phyloP scores from a whole-genome alignment of 106 monocot genomes.

The Allium cepa region DNA sequence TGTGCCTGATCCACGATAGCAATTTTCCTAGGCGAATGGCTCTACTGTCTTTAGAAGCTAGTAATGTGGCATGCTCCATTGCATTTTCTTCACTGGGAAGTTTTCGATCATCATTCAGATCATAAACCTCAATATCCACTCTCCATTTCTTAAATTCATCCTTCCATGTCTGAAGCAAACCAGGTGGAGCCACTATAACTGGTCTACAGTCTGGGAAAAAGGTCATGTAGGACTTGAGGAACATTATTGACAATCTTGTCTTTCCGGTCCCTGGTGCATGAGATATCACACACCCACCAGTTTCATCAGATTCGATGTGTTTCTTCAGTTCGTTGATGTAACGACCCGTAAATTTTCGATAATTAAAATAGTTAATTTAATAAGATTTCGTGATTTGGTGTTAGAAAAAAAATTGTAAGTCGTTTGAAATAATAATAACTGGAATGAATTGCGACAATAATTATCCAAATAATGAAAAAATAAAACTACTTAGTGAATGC shows the following conservation, averaged over 20 bases:
- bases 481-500: too few relatives aligned
- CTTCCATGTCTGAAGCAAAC: conserved; percentile 57
- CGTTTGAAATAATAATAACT: too few relatives aligned
- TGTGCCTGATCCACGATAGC: too few relatives aligned
- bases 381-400: conserved; percentile 47
- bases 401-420: conserved; percentile 1
- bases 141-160: conserved; percentile 60
- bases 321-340: conserved; percentile 22
- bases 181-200: conserved; percentile 52
- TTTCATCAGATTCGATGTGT: background rate
- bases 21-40: too few relatives aligned
- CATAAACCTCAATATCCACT: conserved; percentile 38
- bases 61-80: too few relatives aligned
- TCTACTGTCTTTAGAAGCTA: too few relatives aligned
- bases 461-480: too few relatives aligned
- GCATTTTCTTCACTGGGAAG: too few relatives aligned
- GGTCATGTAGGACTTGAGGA: conserved; percentile 57
- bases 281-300: conserved; percentile 59
- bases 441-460: too few relatives aligned
- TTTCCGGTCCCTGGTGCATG: conserved; percentile 93
- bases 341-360: conserved; percentile 33
- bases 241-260: conserved; percentile 49
- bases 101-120: conserved; percentile 19
- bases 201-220: conserved; percentile 54
- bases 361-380: conserved; percentile 62